Base-by-base conservation (phyloP, 352 stramenopile species). In the Phytophthora cajani region DNA sequence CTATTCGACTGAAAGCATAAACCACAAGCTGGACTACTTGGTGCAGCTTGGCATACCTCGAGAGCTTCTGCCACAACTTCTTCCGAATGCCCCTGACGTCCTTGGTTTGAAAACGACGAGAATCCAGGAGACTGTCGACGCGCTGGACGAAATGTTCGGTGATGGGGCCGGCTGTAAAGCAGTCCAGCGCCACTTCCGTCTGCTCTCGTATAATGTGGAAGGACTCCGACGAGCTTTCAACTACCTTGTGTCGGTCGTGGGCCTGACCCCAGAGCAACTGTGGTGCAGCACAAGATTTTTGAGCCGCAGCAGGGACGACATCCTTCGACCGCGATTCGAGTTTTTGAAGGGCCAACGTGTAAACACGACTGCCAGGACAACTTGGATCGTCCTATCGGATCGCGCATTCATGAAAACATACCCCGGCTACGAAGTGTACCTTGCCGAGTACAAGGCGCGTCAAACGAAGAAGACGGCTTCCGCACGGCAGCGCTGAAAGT, bases 51-150 rank as follows among this genome's bases (percentile, higher is more conserved):
- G 44, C 7, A n/a, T 51, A 19, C 44, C 44, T 19, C 17, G 19
- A 51, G 44, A 19, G 3, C 44, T 17, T 12, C 44, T 51, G 19
- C 44, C 17, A 25, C 14, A 51, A 19, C 17, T 51, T 10, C 3
- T 51, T 14, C 6, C 44, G 44, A 51, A 51, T 51, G 44, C 17
- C 6, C 25, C 23, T 57, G 2, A 19, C 8, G 42, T 23, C 51
- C 30, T 57, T 32, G 17, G 12, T 8, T 38, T 56, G 25, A 38
- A 6, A 14, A 16, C 25, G 14, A 19, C 51, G 10, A 25, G 51
- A 40, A 36, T 57, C 21, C 51, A 57, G n/a, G 51, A 57, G 25
- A 40, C 51, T 10, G 2, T 57, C 21, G 51, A 57, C 23, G 27
- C 51, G 5, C 21, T 57, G 25, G 23, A 57, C 11, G 52, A 44